phyloP scores from a whole-genome alignment of 2,329 filamentous ascomycete species.

The Harringtonia aguacate region DNA sequence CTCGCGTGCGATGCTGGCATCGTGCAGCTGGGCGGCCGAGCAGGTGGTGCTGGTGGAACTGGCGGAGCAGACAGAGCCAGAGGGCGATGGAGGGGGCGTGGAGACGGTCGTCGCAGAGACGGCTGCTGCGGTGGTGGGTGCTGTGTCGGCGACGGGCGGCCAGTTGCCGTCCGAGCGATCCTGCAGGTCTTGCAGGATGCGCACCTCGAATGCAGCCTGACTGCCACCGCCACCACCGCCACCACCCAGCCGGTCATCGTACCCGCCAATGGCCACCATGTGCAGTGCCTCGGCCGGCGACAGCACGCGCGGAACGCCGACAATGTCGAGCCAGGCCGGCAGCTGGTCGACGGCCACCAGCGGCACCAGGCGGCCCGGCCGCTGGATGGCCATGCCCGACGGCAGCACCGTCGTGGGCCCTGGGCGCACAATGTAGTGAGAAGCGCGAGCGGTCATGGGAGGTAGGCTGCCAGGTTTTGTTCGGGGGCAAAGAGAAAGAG shows the following conservation, averaged over 20 bases:
- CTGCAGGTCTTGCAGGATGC: too few relatives aligned
- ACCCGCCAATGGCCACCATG: slow-evolving; percentile 25
- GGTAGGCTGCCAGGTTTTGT: not conserved
- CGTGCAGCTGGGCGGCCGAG: too few relatives aligned
- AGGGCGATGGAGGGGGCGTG: not conserved
- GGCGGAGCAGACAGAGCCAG: not conserved
- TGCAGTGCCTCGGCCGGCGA: slow-evolving; percentile 23
- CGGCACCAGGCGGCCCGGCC: slow-evolving; percentile 31
- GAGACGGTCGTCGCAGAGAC: not conserved
- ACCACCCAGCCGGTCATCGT: too few relatives aligned
- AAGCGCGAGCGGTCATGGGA: slow-evolving; percentile 17
- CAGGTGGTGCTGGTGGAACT: not conserved
- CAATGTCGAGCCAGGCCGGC: slow-evolving; percentile 31
- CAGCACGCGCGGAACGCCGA: slow-evolving; percentile 32
- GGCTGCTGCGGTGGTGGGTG: too few relatives aligned
- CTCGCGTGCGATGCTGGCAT: too few relatives aligned
- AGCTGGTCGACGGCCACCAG: slow-evolving; percentile 44
- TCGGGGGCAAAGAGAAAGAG: not conserved
- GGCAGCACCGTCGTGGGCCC: slow-evolving; percentile 17
- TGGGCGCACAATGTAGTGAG: slow-evolving; percentile 34
- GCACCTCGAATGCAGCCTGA: too few relatives aligned
- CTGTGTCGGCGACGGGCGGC: too few relatives aligned
- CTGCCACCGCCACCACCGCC: too few relatives aligned
- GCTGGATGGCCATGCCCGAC: slow-evolving; percentile 13
- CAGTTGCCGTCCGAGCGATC: too few relatives aligned